phyloP scores from a whole-genome alignment of 208 protist genomes.

The Wallacemonas collosoma region DNA sequence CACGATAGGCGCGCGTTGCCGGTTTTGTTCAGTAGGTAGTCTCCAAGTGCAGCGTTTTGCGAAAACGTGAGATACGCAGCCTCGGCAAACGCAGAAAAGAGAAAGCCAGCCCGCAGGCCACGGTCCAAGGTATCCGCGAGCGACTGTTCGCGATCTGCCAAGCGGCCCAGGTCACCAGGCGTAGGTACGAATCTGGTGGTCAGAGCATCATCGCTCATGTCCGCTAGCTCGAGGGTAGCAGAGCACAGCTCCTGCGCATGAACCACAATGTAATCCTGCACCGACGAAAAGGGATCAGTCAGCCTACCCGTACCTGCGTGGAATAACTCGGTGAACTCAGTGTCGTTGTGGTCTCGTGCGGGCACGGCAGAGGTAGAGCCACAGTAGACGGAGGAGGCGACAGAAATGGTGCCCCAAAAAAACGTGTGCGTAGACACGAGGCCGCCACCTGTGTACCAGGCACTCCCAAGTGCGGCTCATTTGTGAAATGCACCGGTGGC shows the following conservation, averaged over 20 bases:
- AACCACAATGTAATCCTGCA: constrained; percentile 8
- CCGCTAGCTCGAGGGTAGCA: not conserved
- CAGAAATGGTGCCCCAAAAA: not conserved
- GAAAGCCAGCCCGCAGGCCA: not conserved
- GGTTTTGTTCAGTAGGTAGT: not conserved
- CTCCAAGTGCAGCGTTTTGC: not conserved
- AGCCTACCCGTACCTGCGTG: not conserved
- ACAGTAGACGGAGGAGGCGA: not conserved
- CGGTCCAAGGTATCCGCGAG: not conserved
- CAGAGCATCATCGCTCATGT: not conserved
- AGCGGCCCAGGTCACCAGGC: not conserved
- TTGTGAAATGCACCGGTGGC: not conserved
- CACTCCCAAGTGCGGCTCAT: not conserved
- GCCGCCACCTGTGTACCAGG: not conserved
- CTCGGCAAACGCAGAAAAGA: not conserved
- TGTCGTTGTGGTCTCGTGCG: not conserved
- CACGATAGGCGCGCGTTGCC: constrained; percentile 3
- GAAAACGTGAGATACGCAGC: constrained; percentile 13
- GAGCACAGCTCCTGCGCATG: constrained; percentile 11
- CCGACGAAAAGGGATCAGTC: not conserved
- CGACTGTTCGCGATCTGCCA: not conserved
- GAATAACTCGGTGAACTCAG: not conserved
- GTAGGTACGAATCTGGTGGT: not conserved
- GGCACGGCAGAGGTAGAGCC: not conserved
- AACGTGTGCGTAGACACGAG: constrained; percentile 1